Evolutionary conservation across 2,329 filamentous ascomycete genomes (phyloP).

Genomic region (Rutstroemia sydowiana): DNA sequence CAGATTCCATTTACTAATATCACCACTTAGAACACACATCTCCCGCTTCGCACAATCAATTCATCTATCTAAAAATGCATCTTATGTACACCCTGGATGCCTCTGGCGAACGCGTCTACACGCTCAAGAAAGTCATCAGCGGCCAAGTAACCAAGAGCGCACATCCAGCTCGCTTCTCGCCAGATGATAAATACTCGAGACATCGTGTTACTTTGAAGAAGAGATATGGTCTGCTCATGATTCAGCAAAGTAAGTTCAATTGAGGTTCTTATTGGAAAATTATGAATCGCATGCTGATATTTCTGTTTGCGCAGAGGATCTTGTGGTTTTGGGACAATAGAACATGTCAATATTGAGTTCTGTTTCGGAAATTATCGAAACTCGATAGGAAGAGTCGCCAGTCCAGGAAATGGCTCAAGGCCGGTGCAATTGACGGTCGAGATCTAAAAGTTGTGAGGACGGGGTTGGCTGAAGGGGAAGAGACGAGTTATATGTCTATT

Average conservation of each 20-base stretch:
- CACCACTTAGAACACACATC: neutral
- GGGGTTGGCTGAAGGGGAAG: neutral
- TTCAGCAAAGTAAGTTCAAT: constrained; percentile 57
- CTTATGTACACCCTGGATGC: constrained; percentile 80
- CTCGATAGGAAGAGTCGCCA: too few relatives aligned
- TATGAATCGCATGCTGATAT: constrained; percentile 11
- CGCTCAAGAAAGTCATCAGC: constrained; percentile 80
- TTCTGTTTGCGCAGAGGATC: constrained; percentile 31
- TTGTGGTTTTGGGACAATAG: constrained; percentile 37
- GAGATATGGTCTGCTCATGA: constrained; percentile 81
- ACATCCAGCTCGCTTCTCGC: constrained; percentile 92
- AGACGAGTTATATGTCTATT: neutral
- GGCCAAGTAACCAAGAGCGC: constrained; percentile 91
- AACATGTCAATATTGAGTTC: too few relatives aligned
- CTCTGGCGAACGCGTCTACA: constrained; percentile 85
- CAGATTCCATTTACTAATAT: neutral
- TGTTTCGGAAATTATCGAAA: too few relatives aligned
- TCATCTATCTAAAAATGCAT: constrained; percentile 54
- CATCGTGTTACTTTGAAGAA: constrained; percentile 94
- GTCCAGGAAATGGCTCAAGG: too few relatives aligned
- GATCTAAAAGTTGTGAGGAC: too few relatives aligned
- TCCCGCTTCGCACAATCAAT: neutral
- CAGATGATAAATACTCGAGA: constrained; percentile 97
- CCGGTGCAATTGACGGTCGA: too few relatives aligned
- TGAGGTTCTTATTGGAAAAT: neutral